phyloP scores from a whole-genome alignment of 2,329 filamentous ascomycete species.

The Ambrosiella beaveri region DNA sequence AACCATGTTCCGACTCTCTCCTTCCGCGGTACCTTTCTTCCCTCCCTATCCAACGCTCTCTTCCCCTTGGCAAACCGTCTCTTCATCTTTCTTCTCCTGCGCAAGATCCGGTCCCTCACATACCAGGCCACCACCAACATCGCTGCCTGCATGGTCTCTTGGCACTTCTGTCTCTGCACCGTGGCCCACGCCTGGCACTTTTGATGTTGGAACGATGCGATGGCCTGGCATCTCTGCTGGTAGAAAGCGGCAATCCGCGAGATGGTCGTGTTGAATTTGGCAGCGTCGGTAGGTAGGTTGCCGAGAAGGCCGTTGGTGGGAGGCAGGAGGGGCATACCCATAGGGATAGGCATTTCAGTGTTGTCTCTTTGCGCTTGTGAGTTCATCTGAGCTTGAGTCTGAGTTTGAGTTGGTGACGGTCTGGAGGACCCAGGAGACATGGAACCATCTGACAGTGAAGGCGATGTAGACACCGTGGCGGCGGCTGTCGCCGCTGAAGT shows the following conservation, averaged over 20 bases:
- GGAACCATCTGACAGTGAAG: slow-evolving; percentile 1
- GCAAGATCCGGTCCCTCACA: slow-evolving; percentile 29
- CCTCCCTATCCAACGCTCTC: slow-evolving; percentile 17
- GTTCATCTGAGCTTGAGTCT: background rate
- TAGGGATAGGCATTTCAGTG: background rate
- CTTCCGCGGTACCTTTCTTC: background rate
- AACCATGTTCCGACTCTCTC: background rate
- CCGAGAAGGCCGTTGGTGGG: slow-evolving; percentile 4
- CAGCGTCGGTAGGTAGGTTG: slow-evolving; percentile 15
- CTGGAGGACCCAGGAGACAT: background rate
- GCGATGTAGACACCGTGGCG: background rate
- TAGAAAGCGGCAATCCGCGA: slow-evolving; percentile 31
- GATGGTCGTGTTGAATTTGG: slow-evolving; percentile 27
- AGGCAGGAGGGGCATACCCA: background rate
- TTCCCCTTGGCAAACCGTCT: slow-evolving; percentile 25
- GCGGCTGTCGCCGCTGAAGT: background rate
- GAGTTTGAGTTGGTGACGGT: background rate
- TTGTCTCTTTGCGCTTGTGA: background rate
- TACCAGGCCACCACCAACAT: slow-evolving; percentile 34
- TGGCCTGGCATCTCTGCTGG: slow-evolving; percentile 30
- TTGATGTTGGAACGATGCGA: slow-evolving; percentile 30
- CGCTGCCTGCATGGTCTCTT: slow-evolving; percentile 31
- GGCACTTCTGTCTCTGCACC: slow-evolving; percentile 29
- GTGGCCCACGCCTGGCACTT: slow-evolving; percentile 30
- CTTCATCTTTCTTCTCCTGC: slow-evolving; percentile 25